These are phyloP conservation scores for Stylonectria norvegica DNA, from an alignment of 2,329 filamentous ascomycete genomes.

Conservation along the genomic window DNA sequence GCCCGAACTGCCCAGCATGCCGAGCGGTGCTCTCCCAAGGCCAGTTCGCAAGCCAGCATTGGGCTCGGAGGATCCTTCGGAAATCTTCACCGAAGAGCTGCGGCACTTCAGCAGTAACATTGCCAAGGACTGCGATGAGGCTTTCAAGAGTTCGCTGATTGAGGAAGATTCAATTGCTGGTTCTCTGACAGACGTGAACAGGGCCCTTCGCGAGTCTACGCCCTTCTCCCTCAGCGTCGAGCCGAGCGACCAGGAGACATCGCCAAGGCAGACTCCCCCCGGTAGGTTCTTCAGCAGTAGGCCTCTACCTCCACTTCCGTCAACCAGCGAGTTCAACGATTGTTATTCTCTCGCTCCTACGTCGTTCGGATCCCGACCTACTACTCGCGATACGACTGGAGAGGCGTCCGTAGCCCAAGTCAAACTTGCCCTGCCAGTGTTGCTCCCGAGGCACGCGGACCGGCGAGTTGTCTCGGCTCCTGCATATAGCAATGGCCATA, in stretches of 20 bases:
- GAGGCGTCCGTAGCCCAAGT: constrained; percentile 24
- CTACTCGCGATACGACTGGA: constrained; percentile 24
- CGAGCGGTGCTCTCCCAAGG: constrained; percentile 25
- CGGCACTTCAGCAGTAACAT: constrained; percentile 80
- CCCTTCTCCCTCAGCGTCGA: constrained; percentile 43
- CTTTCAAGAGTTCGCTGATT: constrained; percentile 69
- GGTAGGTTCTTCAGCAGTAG: constrained; percentile 44
- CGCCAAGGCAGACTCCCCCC: constrained; percentile 29
- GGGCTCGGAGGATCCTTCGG: constrained; percentile 27
- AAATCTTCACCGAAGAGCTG: constrained; percentile 66
- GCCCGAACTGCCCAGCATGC: constrained; percentile 28
- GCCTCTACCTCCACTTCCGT: constrained; percentile 50
- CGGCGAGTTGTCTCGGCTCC: constrained; percentile 52
- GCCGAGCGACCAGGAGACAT: constrained; percentile 24
- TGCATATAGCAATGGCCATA: constrained; percentile 40
- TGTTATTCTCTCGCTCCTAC: constrained; percentile 14
- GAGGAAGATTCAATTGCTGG: constrained; percentile 36
- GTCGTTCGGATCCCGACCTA: constrained; percentile 19
- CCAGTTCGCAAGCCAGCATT: constrained; percentile 15
- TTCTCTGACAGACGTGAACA: constrained; percentile 32
- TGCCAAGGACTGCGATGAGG: constrained; percentile 86
- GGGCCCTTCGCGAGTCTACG: constrained; percentile 34
- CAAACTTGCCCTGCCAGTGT: constrained; percentile 30
- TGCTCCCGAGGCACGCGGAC: constrained; percentile 36
- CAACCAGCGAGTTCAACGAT: constrained; percentile 22